A percentile compares a stretch with the other conserved stretches of the same genome.
Evolutionary conservation across 148 eudicot genomes (phyloP).

Genomic region (Gaultheria prostrata): DNA sequence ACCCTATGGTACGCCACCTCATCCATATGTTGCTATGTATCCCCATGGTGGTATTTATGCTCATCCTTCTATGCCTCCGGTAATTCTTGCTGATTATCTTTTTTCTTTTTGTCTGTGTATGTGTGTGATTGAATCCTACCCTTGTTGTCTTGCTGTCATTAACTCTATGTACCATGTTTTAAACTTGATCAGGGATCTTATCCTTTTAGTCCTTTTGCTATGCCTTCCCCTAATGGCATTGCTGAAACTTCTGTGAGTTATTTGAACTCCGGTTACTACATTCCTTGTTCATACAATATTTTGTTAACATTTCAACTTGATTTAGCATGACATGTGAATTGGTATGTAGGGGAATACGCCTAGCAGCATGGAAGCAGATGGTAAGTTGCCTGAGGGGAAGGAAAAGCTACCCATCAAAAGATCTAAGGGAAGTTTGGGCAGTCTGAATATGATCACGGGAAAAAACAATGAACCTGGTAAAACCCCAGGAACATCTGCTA

Average conservation of each 20-base stretch:
- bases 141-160: neutral
- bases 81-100: conserved; percentile 26
- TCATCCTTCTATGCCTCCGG: conserved; percentile 97
- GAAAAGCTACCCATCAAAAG: conserved; percentile 94
- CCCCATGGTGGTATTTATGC: conserved; percentile 95
- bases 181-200: conserved; percentile 71
- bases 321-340: conserved; percentile 17
- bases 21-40: conserved; percentile 98
- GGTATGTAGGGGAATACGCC: conserved; percentile 57
- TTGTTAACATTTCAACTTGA: neutral
- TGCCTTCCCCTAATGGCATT: conserved; percentile 84
- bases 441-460: conserved; percentile 91
- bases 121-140: neutral
- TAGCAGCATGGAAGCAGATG: conserved; percentile 63
- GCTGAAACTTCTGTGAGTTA: conserved; percentile 87
- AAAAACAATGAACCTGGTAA: conserved; percentile 69
- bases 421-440: conserved; percentile 91
- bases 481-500: conserved; percentile 57
- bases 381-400: conserved; percentile 79
- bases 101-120: neutral
- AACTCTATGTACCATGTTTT: conserved; percentile 5
- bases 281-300: conserved; percentile 1
- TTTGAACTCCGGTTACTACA: conserved; percentile 7
- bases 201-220: conserved; percentile 90
- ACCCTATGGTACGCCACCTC: conserved; percentile 99